Conservation (phyloP, 2,329 filamentous ascomycete species). For the Lachnellula occidentalis region DNA sequence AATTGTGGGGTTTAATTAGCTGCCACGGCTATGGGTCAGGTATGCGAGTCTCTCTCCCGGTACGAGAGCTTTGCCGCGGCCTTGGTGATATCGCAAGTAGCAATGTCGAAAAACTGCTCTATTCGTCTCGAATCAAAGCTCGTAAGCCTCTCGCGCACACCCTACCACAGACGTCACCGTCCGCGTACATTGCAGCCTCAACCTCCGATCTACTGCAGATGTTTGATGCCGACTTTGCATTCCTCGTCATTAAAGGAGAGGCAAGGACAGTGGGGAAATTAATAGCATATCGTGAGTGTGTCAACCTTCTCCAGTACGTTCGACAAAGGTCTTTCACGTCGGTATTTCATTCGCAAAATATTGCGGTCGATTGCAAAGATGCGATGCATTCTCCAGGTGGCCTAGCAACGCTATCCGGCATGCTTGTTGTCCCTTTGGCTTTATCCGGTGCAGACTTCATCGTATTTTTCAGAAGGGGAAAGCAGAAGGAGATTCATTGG, state of each 20-base stretch:
- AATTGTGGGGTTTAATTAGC: slow-evolving; percentile 80
- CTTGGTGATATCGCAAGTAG: slow-evolving; percentile 42
- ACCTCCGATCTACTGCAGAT: slow-evolving; percentile 17
- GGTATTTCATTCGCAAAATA: slow-evolving; percentile 14
- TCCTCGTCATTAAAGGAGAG: slow-evolving; percentile 20
- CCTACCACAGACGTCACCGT: slow-evolving; percentile 12
- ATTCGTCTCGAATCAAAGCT: slow-evolving; percentile 13
- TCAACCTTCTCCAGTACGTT: slow-evolving; percentile 18
- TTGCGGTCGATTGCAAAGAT: slow-evolving; percentile 16
- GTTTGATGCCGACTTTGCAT: slow-evolving; percentile 21
- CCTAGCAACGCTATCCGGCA: slow-evolving; percentile 8
- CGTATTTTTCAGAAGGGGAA: slow-evolving; percentile 19
- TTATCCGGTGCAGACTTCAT: slow-evolving; percentile 18
- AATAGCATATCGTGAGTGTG: slow-evolving; percentile 16
- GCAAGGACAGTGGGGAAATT: slow-evolving; percentile 20
- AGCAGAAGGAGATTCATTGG: slow-evolving; percentile 20
- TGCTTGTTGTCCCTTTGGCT: slow-evolving; percentile 19
- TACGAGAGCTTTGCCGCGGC: slow-evolving; percentile 82
- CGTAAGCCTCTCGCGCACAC: slow-evolving; percentile 11
- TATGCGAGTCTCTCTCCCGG: slow-evolving; percentile 85
- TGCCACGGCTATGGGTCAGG: slow-evolving; percentile 75
- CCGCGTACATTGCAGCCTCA: slow-evolving; percentile 18
- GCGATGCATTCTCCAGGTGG: slow-evolving; percentile 7
- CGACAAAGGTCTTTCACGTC: slow-evolving; percentile 7
- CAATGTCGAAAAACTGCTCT: slow-evolving; percentile 20